phyloP scores from a whole-genome alignment of 805 yeast species.

The Ascoidea asiatica region DNA sequence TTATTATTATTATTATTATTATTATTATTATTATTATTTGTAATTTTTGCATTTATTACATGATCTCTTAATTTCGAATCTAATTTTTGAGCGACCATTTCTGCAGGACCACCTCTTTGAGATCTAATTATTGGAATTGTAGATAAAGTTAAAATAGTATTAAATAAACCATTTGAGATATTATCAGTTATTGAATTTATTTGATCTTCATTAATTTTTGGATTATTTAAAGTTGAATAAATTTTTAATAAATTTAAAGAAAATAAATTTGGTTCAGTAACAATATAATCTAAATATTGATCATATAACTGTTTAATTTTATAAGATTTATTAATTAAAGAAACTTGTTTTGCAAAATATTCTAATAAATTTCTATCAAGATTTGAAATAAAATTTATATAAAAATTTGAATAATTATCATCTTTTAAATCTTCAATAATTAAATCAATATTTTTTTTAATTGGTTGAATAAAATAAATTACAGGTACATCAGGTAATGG shows the following conservation, averaged over 20 bases:
- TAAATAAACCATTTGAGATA: conserved; percentile 71
- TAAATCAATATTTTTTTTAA: conserved; percentile 53
- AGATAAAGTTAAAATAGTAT: conserved; percentile 64
- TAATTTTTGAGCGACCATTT: conserved; percentile 75
- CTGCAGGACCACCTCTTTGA: conserved; percentile 91
- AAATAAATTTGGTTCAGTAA: conserved; percentile 85
- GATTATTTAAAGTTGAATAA: conserved; percentile 58
- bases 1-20: conserved; percentile 3
- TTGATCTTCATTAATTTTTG: conserved; percentile 58
- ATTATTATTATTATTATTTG: conserved; percentile 13
- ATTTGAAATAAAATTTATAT: conserved; percentile 77
- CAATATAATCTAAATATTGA: conserved; percentile 84
- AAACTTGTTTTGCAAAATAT: conserved; percentile 74
- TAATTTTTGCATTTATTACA: conserved; percentile 46
- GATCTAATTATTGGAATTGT: conserved; percentile 84
- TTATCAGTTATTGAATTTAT: conserved; percentile 56
- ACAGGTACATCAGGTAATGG: conserved; percentile 91
- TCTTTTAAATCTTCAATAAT: conserved; percentile 62
- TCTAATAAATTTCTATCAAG: conserved; percentile 71
- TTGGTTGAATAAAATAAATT: conserved; percentile 83
- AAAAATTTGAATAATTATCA: conserved; percentile 67
- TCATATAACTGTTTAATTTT: conserved; percentile 83
- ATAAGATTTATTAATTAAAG: conserved; percentile 53
- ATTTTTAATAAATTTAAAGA: conserved; percentile 56
- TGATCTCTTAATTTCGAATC: conserved; percentile 79